Percentiles rank a stretch among this genome's conserved stretches.
phyloP scores from a whole-genome alignment of 345 rosid genomes.

The Tarenaya hassleriana region DNA sequence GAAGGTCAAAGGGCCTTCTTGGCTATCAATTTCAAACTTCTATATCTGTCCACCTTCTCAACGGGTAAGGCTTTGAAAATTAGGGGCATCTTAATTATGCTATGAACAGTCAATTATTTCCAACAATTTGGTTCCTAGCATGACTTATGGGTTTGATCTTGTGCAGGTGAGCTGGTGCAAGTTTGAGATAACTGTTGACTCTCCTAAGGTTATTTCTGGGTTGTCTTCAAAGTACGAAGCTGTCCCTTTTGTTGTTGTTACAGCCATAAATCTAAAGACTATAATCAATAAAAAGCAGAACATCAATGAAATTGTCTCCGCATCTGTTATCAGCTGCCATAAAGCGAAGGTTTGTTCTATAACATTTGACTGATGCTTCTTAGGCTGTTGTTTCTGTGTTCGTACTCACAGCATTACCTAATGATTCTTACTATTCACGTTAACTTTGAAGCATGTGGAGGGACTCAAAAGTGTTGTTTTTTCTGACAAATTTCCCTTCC shows the following conservation, averaged over 20 bases:
- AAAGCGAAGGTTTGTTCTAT: constrained; percentile 77
- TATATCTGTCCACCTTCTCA: constrained; percentile 60
- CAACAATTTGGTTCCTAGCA: constrained; percentile 20
- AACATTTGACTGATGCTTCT: constrained; percentile 20
- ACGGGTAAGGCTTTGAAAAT: constrained; percentile 45
- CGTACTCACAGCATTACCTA: too few species aligned
- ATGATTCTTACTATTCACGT: constrained; percentile 10
- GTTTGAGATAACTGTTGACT: constrained; percentile 69
- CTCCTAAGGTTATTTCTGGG: constrained; percentile 54
- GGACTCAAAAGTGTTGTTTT: neutral
- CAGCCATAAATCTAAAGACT: constrained; percentile 91
- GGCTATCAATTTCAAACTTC: constrained; percentile 79
- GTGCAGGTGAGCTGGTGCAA: constrained; percentile 96
- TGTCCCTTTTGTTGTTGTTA: constrained; percentile 80
- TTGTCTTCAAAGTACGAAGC: constrained; percentile 38
- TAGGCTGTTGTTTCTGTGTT: constrained; percentile 22
- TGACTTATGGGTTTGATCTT: constrained; percentile 25
- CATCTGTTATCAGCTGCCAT: constrained; percentile 84
- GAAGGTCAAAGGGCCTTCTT: constrained; percentile 86
- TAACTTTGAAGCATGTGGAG: neutral
- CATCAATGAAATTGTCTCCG: constrained; percentile 81
- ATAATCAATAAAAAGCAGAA: constrained; percentile 72
- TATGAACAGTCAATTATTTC: constrained; percentile 17
- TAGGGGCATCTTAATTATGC: constrained; percentile 11
- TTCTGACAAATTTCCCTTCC: constrained; percentile 6